Evolutionary conservation across 768 basidiomycete genomes (phyloP).

Genomic region (Russula vinacea): DNA sequence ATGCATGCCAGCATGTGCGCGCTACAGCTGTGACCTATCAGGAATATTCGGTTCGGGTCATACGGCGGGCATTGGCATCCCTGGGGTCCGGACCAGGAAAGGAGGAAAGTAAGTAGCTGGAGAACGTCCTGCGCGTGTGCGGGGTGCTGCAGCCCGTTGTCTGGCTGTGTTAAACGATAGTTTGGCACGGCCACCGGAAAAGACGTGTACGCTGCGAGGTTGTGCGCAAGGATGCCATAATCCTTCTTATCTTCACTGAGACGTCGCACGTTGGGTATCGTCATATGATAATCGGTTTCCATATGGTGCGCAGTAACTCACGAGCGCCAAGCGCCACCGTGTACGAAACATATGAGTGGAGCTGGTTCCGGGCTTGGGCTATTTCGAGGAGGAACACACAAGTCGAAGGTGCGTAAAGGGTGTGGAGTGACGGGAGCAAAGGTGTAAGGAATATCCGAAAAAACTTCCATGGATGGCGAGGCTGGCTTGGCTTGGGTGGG

Average conservation of each 20-base stretch:
- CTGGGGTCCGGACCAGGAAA: slow-evolving; percentile 41
- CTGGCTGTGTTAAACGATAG: slow-evolving; percentile 63
- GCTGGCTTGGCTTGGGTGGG: too few species aligned
- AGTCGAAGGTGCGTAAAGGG: slow-evolving; percentile 51
- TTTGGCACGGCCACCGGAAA: slow-evolving; percentile 70
- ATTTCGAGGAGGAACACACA: slow-evolving; percentile 39
- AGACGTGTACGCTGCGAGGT: slow-evolving; percentile 48
- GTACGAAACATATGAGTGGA: slow-evolving; percentile 67
- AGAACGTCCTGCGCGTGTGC: slow-evolving; percentile 66
- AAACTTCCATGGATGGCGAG: slow-evolving; percentile 8
- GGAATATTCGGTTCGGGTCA: slow-evolving; percentile 46
- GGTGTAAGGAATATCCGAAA: slow-evolving; percentile 40
- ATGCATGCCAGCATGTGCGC: slow-evolving; percentile 78
- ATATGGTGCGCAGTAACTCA: slow-evolving; percentile 39
- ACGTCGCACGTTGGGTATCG: too few species aligned
- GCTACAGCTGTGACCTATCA: slow-evolving; percentile 78
- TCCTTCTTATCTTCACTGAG: slow-evolving; percentile 65
- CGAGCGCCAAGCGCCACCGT: slow-evolving; percentile 84
- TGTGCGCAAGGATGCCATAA: slow-evolving; percentile 51
- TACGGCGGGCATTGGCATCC: slow-evolving; percentile 35
- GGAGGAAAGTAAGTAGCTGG: slow-evolving; percentile 56
- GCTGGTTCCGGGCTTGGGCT: neutral
- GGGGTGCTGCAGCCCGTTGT: slow-evolving; percentile 55
- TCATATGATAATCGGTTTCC: neutral
- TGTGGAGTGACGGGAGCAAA: slow-evolving; percentile 30